Base-by-base conservation (phyloP, 2,329 filamentous ascomycete species). In the Blastomyces gilchristii region DNA sequence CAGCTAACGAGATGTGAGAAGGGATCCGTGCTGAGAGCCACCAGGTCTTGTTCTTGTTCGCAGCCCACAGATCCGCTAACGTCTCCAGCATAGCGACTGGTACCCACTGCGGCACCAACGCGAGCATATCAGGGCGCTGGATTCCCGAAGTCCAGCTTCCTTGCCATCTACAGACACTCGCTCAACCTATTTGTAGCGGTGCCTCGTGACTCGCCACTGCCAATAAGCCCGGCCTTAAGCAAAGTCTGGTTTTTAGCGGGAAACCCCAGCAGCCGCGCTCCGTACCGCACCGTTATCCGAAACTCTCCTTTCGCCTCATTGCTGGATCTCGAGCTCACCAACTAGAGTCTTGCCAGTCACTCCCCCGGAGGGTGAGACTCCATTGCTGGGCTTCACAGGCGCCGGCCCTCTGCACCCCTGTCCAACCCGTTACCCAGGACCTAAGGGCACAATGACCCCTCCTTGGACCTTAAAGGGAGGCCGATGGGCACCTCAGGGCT, bases 261-360 rank as follows among this genome's bases (percentile, higher is more conserved):
- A 28, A 16, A n/a, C 34, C 56, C 54, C 37, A 31, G 45, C 25
- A 57, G 28, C 41, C 60, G 60, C 47, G 37, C 50, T 57, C 52
- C 60, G 60, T 62, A 57, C 52, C 60, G 60, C 52, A 62, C 52
- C 60, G 52, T 9, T 62, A 57, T 54, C 60, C 60, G 52, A 25
- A 54, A 61, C 59, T 61, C 43, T 47, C 41, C 58, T 49, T 49
- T 49, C 28, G 18, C 45, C 58, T 59, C 41, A 49, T 49, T 49
- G 28, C 25, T 34, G 57, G 57, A 59, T 16, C 28, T 49, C 28
- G 57, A 45, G 45, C 25, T 39, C 37, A 45, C 56, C 45, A 58
- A 49, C 57, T 22, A 22, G 18, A n/a, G 57, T 37, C 57, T 59
- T 34, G 25, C 57, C 57, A 50, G 28, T 50, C 58, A 59, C 16